Conservation (phyloP, 164 flowering plant genomes). For the Dillenia suffruticosa region DNA sequence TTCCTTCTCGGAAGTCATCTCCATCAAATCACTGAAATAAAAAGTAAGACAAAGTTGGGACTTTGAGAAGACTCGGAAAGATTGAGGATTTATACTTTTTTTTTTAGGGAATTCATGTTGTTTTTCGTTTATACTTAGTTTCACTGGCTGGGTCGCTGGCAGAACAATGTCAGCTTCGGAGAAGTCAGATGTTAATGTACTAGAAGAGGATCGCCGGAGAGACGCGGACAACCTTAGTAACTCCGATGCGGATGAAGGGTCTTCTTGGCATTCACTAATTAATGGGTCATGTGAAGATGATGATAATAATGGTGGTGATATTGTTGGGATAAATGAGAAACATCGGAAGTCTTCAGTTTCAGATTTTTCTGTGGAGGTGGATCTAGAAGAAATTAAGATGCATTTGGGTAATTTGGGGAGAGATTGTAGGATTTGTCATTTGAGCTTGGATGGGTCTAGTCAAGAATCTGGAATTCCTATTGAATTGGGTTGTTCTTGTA, state of each 20-base stretch:
- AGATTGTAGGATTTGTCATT: conserved; percentile 70
- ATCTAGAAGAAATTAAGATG: conserved; percentile 32
- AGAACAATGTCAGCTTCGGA: conserved; percentile 27
- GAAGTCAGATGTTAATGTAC: conserved; percentile 26
- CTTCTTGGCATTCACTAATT: conserved; percentile 29
- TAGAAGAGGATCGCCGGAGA: conserved; percentile 8
- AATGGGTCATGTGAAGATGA: conserved; percentile 10
- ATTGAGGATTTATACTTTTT: too few relatives aligned
- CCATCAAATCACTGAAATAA: too few relatives aligned
- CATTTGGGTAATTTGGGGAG: conserved; percentile 38
- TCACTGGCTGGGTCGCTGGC: conserved; percentile 22
- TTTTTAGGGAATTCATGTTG: too few relatives aligned
- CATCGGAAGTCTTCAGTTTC: conserved; percentile 32
- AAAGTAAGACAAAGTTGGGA: too few relatives aligned
- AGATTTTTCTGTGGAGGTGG: conserved; percentile 35
- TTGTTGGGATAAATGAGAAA: conserved; percentile 20
- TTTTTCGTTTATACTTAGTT: conserved; percentile 27
- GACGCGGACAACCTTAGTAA: conserved; percentile 14
- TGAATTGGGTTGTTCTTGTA: conserved; percentile 66
- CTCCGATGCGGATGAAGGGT: conserved; percentile 33
- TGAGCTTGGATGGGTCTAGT: conserved; percentile 42
- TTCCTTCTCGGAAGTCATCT: too few relatives aligned
- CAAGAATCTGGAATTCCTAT: conserved; percentile 45
- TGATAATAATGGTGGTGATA: conserved; percentile 17
- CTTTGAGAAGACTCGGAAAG: too few relatives aligned